Evolutionary conservation across 768 basidiomycete genomes (phyloP).

Genomic region (Kwoniella newhampshirensis): DNA sequence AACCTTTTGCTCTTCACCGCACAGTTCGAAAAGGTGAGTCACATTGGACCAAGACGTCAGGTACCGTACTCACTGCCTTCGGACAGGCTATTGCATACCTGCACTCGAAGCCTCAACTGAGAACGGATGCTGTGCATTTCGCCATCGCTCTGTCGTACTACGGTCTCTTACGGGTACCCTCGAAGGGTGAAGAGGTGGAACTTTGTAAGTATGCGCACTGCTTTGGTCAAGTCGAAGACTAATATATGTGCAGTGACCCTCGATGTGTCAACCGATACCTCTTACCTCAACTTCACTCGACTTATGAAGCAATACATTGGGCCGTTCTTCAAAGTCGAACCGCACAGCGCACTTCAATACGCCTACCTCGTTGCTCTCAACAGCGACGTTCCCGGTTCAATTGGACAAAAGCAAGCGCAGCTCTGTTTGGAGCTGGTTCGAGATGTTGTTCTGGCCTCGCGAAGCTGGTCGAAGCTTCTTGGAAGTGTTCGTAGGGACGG

Average conservation of each 20-base stretch:
- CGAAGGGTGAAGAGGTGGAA: slow-evolving; percentile 77
- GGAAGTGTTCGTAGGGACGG: slow-evolving; percentile 91
- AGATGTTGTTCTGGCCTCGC: slow-evolving; percentile 55
- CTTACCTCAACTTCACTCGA: slow-evolving; percentile 69
- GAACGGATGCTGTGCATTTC: slow-evolving; percentile 91
- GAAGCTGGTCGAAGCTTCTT: slow-evolving; percentile 81
- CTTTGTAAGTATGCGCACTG: slow-evolving; percentile 52
- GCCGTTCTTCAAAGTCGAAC: slow-evolving; percentile 87
- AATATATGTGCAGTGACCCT: slow-evolving; percentile 21
- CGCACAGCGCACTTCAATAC: slow-evolving; percentile 90
- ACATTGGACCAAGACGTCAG: too few species aligned
- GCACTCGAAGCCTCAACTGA: slow-evolving; percentile 80
- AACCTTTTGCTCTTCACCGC: slow-evolving; percentile 82
- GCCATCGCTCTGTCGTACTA: slow-evolving; percentile 91
- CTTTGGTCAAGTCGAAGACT: too few species aligned
- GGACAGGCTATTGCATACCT: slow-evolving; percentile 81
- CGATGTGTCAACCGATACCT: slow-evolving; percentile 27
- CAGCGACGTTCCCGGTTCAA: slow-evolving; percentile 66
- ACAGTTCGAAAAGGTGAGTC: slow-evolving; percentile 82
- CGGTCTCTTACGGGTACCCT: slow-evolving; percentile 80
- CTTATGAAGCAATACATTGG: slow-evolving; percentile 90
- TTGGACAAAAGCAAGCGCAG: slow-evolving; percentile 82
- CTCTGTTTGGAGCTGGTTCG: slow-evolving; percentile 55
- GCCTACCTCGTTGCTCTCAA: slow-evolving; percentile 80
- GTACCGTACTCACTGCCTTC: not conserved